phyloP scores from a whole-genome alignment of 495 filamentous ascomycete genomes.

The Monascus purpureus region DNA sequence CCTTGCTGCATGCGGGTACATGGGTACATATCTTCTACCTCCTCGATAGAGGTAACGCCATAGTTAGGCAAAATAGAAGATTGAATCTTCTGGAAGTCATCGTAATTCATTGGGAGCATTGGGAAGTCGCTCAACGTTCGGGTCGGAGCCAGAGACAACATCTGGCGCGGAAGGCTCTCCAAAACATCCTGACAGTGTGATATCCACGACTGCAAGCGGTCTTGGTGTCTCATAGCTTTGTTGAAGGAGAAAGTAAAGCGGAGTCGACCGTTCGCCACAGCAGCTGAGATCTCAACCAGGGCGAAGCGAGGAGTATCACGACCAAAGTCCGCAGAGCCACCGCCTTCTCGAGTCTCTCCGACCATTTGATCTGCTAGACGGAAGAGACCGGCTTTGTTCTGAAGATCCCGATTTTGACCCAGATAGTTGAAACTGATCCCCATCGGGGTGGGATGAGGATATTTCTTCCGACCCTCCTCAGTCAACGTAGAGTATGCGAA shows the following conservation, averaged over 20 bases:
- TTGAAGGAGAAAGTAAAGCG: conserved; percentile 54
- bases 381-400: conserved; percentile 46
- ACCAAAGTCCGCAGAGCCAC: conserved; percentile 44
- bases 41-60: conserved; percentile 25
- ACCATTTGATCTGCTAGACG: conserved; percentile 39
- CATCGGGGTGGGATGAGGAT: conserved; percentile 40
- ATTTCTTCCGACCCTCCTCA: conserved; percentile 21
- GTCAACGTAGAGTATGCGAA: conserved; percentile 37
- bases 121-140: conserved; percentile 49
- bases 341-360: conserved; percentile 28
- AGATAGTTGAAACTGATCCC: conserved; percentile 63
- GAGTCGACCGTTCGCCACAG: conserved; percentile 43
- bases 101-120: conserved; percentile 45
- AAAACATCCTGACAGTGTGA: conserved; percentile 42
- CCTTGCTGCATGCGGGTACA: conserved; percentile 56
- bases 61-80: conserved; percentile 29
- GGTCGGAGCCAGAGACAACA: conserved; percentile 33
- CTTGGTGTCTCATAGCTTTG: conserved; percentile 42
- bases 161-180: conserved; percentile 29
- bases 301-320: conserved; percentile 43
- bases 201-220: conserved; percentile 45
- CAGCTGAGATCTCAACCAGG: conserved; percentile 50
- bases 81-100: conserved; percentile 36
- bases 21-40: conserved; percentile 51
- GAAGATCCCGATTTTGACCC: conserved; percentile 48